These are phyloP conservation scores for Metrosideros polymorpha DNA, from an alignment of 441 rosid species.

Conservation along the genomic window DNA sequence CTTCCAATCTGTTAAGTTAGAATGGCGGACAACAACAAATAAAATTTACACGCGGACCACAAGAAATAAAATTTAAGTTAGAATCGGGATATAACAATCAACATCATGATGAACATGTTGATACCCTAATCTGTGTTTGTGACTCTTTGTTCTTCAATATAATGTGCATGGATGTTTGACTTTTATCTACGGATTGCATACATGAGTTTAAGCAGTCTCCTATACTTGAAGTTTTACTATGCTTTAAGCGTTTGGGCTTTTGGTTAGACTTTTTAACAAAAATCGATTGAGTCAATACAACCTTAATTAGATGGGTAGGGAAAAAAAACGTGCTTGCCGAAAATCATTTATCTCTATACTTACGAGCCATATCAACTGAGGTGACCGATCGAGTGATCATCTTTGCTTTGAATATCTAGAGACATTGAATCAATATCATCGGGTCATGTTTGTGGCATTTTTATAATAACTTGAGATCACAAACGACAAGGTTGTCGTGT, in stretches of 20 bases:
- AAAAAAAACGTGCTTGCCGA: not conserved
- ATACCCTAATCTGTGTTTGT: too few relatives aligned
- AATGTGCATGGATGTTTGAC: not conserved
- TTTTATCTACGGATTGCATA: not conserved
- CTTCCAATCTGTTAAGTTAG: too few relatives aligned
- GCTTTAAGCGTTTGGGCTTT: not conserved
- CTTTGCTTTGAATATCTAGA: not conserved
- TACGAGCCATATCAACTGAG: not conserved
- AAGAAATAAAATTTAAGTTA: too few relatives aligned
- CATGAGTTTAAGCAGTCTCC: not conserved
- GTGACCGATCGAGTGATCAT: not conserved
- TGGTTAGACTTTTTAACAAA: not conserved
- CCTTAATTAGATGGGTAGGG: not conserved
- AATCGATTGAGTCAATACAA: not conserved
- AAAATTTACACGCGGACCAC: too few relatives aligned
- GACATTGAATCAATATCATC: not conserved
- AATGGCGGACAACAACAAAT: too few relatives aligned
- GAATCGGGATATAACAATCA: too few relatives aligned
- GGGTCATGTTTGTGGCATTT: not conserved
- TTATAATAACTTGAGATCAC: not conserved
- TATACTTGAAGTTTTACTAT: not conserved
- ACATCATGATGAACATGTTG: too few relatives aligned
- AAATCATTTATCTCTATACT: not conserved
- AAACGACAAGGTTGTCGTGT: not conserved
- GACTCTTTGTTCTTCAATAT: not conserved